phyloP scores from a whole-genome alignment of 164 flowering plant genomes.

The Protea cynaroides region DNA sequence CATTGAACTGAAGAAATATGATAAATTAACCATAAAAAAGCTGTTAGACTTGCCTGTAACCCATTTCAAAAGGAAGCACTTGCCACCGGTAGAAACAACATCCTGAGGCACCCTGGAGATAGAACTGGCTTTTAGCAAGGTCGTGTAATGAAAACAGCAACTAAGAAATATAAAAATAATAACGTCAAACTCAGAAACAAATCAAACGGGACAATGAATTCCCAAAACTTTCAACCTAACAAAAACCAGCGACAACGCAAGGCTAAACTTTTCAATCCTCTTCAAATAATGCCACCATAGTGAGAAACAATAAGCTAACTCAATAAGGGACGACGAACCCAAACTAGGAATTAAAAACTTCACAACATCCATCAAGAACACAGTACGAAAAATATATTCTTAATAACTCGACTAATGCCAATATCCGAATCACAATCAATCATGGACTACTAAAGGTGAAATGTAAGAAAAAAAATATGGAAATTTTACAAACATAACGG shows the following conservation, averaged over 20 bases:
- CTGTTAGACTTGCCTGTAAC: conserved; percentile 52
- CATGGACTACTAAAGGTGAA: not conserved
- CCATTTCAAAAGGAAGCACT: conserved; percentile 74
- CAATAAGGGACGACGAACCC: too few species aligned
- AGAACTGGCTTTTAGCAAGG: not conserved
- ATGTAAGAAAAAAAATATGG: not conserved
- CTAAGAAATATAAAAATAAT: not conserved
- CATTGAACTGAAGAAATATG: not conserved
- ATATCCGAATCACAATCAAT: too few species aligned
- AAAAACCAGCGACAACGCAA: too few species aligned
- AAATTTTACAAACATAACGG: too few species aligned
- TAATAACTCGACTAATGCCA: not conserved
- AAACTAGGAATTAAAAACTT: not conserved
- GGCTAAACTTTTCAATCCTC: too few species aligned
- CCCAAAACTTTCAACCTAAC: too few species aligned
- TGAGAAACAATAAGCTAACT: too few species aligned
- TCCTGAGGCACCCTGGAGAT: conserved; percentile 88
- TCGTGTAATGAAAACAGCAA: not conserved
- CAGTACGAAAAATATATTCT: not conserved
- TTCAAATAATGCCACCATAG: too few species aligned
- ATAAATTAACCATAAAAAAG: conserved; percentile 2
- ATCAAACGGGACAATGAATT: too few species aligned
- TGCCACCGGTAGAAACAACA: conserved; percentile 81
- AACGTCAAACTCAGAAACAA: too few species aligned
- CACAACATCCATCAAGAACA: not conserved